phyloP scores from a whole-genome alignment of 768 basidiomycete genomes.

The Trametes coccinea region DNA sequence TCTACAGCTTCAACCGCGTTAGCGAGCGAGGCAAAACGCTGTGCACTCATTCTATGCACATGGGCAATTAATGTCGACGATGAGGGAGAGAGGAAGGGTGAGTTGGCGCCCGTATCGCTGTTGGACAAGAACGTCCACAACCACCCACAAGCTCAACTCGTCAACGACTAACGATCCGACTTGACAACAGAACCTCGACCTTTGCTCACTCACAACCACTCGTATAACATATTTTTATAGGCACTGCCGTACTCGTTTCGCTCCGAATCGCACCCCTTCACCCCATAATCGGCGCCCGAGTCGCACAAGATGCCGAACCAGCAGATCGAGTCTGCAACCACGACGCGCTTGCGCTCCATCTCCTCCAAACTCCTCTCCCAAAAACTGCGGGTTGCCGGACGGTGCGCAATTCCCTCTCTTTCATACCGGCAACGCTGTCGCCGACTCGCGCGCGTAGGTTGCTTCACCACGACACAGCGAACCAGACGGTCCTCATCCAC shows the following conservation, averaged over 20 bases:
- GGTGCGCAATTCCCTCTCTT: conserved; percentile 40
- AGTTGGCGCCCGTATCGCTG: not conserved
- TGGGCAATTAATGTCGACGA: too few species aligned
- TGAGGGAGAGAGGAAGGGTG: too few species aligned
- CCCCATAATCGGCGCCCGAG: too few species aligned
- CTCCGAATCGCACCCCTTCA: too few species aligned
- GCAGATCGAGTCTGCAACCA: conserved; percentile 24
- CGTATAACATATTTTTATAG: too few species aligned
- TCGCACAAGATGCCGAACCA: conserved; percentile 13
- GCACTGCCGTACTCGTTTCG: too few species aligned
- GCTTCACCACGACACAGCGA: conserved; percentile 53
- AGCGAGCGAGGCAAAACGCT: too few species aligned
- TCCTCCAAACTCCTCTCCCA: conserved; percentile 41
- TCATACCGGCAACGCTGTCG: too few species aligned
- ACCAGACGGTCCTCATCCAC: conserved; percentile 48
- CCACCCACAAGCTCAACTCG: not conserved
- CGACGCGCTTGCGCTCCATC: conserved; percentile 45
- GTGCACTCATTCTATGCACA: too few species aligned
- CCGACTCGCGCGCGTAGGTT: conserved; percentile 40
- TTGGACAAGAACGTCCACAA: not conserved
- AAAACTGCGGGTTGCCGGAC: conserved; percentile 61
- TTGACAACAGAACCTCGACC: too few species aligned
- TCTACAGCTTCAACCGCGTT: too few species aligned
- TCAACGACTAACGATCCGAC: not conserved
- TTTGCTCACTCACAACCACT: too few species aligned